These are phyloP conservation scores for Paramecium caudatum DNA, from an alignment of 73 alveolate species.

Conservation along the genomic window DNA sequence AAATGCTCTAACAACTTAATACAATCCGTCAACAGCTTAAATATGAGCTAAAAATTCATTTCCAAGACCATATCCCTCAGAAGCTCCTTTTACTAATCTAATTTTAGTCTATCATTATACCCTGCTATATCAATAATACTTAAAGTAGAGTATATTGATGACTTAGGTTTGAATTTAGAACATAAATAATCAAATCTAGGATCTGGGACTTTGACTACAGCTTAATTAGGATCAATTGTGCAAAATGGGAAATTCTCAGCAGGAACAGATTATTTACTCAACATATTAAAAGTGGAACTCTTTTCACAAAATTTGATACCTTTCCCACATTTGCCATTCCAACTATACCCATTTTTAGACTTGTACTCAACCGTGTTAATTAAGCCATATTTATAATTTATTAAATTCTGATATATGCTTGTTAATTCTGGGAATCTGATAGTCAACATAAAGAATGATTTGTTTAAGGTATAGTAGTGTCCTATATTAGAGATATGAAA, in stretches of 20 bases:
- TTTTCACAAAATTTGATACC: constrained; percentile 12
- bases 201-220: constrained; percentile 97
- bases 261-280: constrained; percentile 83
- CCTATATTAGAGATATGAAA: constrained; percentile 18
- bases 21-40: constrained; percentile 96
- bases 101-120: not conserved
- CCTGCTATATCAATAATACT: constrained; percentile 74
- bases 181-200: constrained; percentile 90
- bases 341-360: constrained; percentile 95
- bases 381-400: not conserved
- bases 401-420: not conserved
- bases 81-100: constrained; percentile 95
- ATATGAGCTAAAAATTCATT: constrained; percentile 96
- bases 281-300: constrained; percentile 81
- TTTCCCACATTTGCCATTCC: constrained; percentile 99
- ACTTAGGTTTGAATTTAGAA: constrained; percentile 52
- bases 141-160: constrained; percentile 22
- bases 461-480: too few species aligned
- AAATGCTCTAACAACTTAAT: constrained; percentile 94
- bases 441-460: constrained; percentile 22
- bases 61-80: constrained; percentile 99
- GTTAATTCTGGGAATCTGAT: constrained; percentile 61
- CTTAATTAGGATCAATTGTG: constrained; percentile 98
- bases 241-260: constrained; percentile 99
- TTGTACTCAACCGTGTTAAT: not conserved